phyloP scores from a whole-genome alignment of 371 early-diverging fungal species.

The Aphelidium insulamus region DNA sequence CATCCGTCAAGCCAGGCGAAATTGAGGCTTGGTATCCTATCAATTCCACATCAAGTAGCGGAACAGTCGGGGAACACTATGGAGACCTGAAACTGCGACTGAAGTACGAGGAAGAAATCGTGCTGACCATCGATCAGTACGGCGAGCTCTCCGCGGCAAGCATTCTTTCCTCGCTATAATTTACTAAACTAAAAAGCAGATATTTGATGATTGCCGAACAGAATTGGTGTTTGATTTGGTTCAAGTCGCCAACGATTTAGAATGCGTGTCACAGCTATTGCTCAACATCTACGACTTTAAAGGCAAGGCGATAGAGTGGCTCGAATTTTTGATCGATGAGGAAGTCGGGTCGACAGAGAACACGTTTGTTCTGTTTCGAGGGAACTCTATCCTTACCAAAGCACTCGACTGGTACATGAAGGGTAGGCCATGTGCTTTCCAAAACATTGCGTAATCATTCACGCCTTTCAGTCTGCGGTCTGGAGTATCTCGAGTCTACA shows the following conservation, averaged over 20 bases:
- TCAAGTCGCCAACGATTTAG: constrained; percentile 16
- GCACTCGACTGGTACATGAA: constrained; percentile 62
- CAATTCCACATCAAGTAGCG: too few relatives aligned
- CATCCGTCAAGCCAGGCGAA: too few relatives aligned
- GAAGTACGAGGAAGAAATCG: constrained; percentile 27
- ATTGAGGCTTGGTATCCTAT: too few relatives aligned
- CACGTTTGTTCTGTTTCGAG: constrained; percentile 31
- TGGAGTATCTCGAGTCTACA: constrained; percentile 40
- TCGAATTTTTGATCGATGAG: constrained; percentile 26
- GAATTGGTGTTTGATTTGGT: constrained; percentile 22
- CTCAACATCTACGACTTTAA: constrained; percentile 26
- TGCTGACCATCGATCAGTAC: constrained; percentile 18
- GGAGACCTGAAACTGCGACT: constrained; percentile 32
- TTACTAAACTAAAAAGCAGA: constrained; percentile 3
- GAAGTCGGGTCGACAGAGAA: too few relatives aligned
- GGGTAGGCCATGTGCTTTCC: too few relatives aligned
- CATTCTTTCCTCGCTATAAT: not conserved
- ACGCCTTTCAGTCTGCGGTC: too few relatives aligned
- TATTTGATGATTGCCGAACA: constrained; percentile 20
- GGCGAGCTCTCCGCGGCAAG: constrained; percentile 9
- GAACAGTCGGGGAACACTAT: too few relatives aligned
- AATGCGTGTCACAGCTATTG: constrained; percentile 26
- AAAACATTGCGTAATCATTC: too few relatives aligned
- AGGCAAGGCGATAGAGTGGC: constrained; percentile 20
- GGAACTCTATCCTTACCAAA: constrained; percentile 51